Conservation (phyloP, 257 asterid species). For the Eucommia ulmoides region DNA sequence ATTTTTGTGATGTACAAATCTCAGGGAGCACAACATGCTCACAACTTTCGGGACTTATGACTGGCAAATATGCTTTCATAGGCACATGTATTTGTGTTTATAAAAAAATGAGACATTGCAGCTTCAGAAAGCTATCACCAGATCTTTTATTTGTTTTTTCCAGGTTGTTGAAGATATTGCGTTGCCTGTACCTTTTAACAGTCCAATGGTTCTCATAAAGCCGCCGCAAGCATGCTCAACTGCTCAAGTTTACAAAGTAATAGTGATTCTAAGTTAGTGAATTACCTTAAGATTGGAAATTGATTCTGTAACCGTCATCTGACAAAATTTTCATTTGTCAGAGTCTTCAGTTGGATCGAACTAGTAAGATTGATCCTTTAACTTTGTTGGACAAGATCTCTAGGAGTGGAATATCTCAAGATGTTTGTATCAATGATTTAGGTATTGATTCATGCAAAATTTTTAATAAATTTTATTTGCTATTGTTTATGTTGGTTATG, state of each 20-base stretch:
- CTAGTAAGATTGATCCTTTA: slow-evolving; percentile 72
- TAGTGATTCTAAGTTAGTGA: slow-evolving; percentile 3
- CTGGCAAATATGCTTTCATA: no score
- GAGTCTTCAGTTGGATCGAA: slow-evolving; percentile 50
- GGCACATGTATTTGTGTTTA: no score
- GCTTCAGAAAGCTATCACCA: neutral
- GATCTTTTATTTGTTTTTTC: slow-evolving; percentile 4
- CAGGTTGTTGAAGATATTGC: slow-evolving; percentile 80
- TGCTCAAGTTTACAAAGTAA: slow-evolving; percentile 96
- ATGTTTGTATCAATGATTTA: slow-evolving; percentile 74
- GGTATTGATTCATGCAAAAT: no score
- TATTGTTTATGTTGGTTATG: no score
- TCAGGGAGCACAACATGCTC: no score
- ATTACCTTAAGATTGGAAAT: slow-evolving; percentile 1
- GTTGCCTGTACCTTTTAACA: slow-evolving; percentile 41
- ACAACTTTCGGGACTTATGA: no score
- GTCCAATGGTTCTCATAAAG: slow-evolving; percentile 88
- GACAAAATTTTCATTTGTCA: slow-evolving; percentile 20
- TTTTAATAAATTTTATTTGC: no score
- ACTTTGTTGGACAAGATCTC: slow-evolving; percentile 67
- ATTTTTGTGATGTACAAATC: no score
- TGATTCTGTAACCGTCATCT: slow-evolving; percentile 2
- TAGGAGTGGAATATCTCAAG: slow-evolving; percentile 69
- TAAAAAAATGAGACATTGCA: no score
- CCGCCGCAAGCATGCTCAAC: slow-evolving; percentile 92